phyloP scores from a whole-genome alignment of 768 basidiomycete genomes.

The Dacryopinax primogenitus region DNA sequence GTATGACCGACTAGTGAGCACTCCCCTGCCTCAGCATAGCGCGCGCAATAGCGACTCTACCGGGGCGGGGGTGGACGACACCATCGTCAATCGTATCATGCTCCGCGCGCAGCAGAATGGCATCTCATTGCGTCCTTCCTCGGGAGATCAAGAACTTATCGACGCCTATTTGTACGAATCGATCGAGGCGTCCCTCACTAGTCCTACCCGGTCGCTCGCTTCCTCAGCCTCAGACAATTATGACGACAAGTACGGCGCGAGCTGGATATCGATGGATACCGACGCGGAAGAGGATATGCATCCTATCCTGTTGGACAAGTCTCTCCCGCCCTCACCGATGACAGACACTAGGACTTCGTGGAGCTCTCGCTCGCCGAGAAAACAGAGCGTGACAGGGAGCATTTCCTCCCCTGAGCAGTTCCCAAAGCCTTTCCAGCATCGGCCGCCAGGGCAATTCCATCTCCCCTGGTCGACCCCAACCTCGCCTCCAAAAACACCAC shows the following conservation, averaged over 20 bases:
- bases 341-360: neutral
- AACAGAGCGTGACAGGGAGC: neutral
- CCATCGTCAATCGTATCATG: neutral
- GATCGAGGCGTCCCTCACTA: neutral
- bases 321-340: neutral
- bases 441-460: neutral
- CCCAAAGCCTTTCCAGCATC: neutral
- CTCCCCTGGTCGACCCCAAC: neutral
- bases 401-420: neutral
- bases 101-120: neutral
- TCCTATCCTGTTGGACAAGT: neutral
- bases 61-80: neutral
- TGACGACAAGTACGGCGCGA: neutral
- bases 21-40: neutral
- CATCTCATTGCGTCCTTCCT: neutral
- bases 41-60: neutral
- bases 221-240: neutral
- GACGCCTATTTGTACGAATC: neutral
- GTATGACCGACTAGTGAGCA: neutral
- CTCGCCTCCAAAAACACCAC: neutral
- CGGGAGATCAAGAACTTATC: neutral
- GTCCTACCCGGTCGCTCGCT: neutral
- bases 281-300: neutral
- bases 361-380: neutral
- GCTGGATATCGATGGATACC: neutral